Evolutionary conservation across 108 stramenopile genomes (phyloP).

Genomic region (Discostella pseudostelligera): DNA sequence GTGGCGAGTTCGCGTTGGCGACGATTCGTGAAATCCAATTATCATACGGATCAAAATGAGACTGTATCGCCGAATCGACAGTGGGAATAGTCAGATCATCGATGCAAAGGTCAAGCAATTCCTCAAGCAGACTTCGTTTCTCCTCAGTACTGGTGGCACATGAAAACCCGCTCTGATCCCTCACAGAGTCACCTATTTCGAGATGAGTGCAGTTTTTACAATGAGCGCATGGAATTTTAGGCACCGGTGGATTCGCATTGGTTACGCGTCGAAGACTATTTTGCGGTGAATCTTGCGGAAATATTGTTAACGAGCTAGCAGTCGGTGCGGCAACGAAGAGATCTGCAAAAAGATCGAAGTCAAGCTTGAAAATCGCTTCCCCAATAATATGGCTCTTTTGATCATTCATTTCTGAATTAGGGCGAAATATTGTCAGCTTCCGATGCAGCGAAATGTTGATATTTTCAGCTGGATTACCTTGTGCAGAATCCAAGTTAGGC

Average conservation of each 20-base stretch:
- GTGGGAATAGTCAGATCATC: constrained; percentile 49
- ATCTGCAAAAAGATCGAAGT: constrained; percentile 7
- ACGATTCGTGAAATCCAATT: constrained; percentile 33
- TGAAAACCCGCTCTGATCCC: constrained; percentile 4
- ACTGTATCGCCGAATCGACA: constrained; percentile 8
- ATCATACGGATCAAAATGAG: constrained; percentile 31
- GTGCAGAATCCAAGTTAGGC: neutral
- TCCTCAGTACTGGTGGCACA: constrained; percentile 3
- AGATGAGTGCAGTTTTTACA: neutral
- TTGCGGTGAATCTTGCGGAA: neutral
- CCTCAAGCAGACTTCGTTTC: constrained; percentile 23
- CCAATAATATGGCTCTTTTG: constrained; percentile 1
- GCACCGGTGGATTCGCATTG: neutral
- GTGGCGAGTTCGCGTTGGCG: constrained; percentile 24
- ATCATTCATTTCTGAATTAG: neutral
- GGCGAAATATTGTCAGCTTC: neutral
- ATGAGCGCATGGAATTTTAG: neutral
- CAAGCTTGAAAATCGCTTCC: constrained; percentile 12
- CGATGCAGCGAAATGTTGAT: constrained; percentile 6
- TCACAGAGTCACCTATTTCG: neutral
- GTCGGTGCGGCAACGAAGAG: neutral
- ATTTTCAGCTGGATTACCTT: neutral
- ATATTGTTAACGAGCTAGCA: neutral
- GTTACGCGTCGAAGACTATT: neutral
- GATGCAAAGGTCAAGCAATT: constrained; percentile 39